phyloP scores from a whole-genome alignment of 2,329 filamentous ascomycete genomes.

The Neofusicoccum umdonicola region DNA sequence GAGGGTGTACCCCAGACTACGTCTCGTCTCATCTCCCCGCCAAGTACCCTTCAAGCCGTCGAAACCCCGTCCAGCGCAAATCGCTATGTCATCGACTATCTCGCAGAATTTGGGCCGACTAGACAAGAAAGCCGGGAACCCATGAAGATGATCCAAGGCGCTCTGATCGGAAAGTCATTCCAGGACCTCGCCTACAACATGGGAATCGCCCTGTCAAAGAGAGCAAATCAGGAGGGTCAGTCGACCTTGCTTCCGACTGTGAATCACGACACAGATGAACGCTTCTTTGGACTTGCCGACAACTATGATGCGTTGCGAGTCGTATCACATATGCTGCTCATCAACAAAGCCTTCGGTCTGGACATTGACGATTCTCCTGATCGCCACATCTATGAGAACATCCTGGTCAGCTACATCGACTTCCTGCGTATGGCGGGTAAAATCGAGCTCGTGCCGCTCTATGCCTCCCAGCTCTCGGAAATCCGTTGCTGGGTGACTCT shows the following conservation, averaged over 20 bases:
- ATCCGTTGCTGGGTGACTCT: slow-evolving; percentile 68
- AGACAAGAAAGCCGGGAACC: slow-evolving; percentile 61
- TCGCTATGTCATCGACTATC: slow-evolving; percentile 55
- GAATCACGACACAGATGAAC: slow-evolving; percentile 24
- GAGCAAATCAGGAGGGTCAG: slow-evolving; percentile 27
- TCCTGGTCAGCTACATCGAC: slow-evolving; percentile 78
- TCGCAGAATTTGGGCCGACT: slow-evolving; percentile 59
- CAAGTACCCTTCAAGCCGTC: slow-evolving; percentile 64
- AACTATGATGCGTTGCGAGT: slow-evolving; percentile 47
- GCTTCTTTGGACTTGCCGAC: slow-evolving; percentile 34
- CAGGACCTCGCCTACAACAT: slow-evolving; percentile 44
- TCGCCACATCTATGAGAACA: slow-evolving; percentile 62
- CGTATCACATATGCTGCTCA: slow-evolving; percentile 57
- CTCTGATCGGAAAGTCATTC: slow-evolving; percentile 64
- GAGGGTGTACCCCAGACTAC: slow-evolving; percentile 41
- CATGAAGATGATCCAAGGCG: slow-evolving; percentile 73
- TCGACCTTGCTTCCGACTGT: background rate
- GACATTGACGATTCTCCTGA: slow-evolving; percentile 41
- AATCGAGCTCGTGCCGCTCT: slow-evolving; percentile 78
- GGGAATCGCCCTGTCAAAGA: slow-evolving; percentile 43
- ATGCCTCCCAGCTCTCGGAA: slow-evolving; percentile 73
- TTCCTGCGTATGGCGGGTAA: slow-evolving; percentile 71
- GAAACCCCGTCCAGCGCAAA: slow-evolving; percentile 55
- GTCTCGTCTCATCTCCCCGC: slow-evolving; percentile 60
- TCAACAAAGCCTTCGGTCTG: slow-evolving; percentile 61